Evolutionary conservation across 768 basidiomycete species (phyloP), one percentile per base, ranked within the genome.

Genomic region (Tulasnella sp.): DNA sequence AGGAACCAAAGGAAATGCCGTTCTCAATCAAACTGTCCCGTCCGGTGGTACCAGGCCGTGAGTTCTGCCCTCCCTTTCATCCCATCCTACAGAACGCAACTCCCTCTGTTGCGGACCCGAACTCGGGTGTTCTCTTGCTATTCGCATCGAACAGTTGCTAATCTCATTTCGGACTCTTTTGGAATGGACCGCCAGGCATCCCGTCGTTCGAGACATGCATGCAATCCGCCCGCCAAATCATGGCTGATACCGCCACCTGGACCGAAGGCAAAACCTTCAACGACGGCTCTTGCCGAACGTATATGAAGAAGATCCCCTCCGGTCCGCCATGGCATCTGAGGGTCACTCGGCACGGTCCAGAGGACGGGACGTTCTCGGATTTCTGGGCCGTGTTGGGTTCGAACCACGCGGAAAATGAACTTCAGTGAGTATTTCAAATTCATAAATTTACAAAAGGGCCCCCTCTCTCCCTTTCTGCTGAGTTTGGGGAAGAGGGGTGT

Each of bases 191-290:
- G 32, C 37, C 72, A 79, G 78, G 75, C 16, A 26, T 69, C 7
- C 78, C 78, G 4, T 75, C 78, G 37, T 79, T 79, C 75, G 77
- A 79, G 67, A 57, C n/a, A 29, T 35, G 55, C 67, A 37, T 79
- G 32, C 35, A 57, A 10, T 26, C 40, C n/a, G 74, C 42, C 6
- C 44, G 78, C 29, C 42, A 32, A 23, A 73, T 79, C 7, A 79
- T 74, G 40, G 55, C 77, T 13, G 76, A 73, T 44, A 32, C 57
- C 26, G 61, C 51, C 23, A 77, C 39, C 20, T 79, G 78, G 78
- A 61, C 39, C 15, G 55, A 73, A 46, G 78, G 75, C 67, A 79
- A 78, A 69, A 69, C 78, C 11, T 73, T 79, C 73, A 76, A 51
- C 75, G 42, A 70, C 35, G 78, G 77, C 23, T 18, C 39, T n/a